Conservation (phyloP, 352 stramenopile genomes). For the Thraustotheca clavata region DNA sequence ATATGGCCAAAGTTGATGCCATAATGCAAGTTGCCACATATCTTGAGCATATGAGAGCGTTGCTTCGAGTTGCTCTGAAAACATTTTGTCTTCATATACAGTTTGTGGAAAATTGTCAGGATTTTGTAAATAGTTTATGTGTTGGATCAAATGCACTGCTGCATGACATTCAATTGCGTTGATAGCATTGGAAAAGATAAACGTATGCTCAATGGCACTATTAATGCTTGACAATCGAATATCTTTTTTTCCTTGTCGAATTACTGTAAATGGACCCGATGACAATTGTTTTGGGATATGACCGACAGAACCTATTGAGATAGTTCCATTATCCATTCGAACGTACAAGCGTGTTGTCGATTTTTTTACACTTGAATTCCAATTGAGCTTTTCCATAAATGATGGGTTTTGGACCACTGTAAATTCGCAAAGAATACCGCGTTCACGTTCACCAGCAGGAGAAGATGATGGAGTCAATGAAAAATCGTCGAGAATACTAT, state of each 20-base stretch:
- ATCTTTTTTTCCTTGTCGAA: neutral
- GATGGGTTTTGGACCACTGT: neutral
- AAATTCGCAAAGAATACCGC: neutral
- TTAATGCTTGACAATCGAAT: neutral
- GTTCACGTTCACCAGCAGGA: neutral
- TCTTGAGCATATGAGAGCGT: neutral
- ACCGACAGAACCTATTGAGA: too few relatives aligned
- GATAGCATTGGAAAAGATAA: neutral
- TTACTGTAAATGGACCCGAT: too few relatives aligned
- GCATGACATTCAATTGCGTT: neutral
- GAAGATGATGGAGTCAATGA: neutral
- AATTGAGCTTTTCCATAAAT: neutral
- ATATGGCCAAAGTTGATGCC: conserved; percentile 9
- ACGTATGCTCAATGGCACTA: neutral
- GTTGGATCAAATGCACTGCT: neutral
- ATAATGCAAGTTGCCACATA: conserved; percentile 14
- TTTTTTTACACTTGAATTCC: neutral
- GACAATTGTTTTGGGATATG: too few relatives aligned
- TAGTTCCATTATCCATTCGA: neutral
- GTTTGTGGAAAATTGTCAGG: neutral
- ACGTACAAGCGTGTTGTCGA: neutral
- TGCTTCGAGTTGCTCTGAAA: neutral
- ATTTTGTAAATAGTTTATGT: neutral
- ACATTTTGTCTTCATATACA: neutral
- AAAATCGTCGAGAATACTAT: neutral